Percentiles rank a stretch among this genome's conserved stretches.
Evolutionary conservation across 2,329 filamentous ascomycete genomes (phyloP).

Genomic region (Nectriaceae sp.): DNA sequence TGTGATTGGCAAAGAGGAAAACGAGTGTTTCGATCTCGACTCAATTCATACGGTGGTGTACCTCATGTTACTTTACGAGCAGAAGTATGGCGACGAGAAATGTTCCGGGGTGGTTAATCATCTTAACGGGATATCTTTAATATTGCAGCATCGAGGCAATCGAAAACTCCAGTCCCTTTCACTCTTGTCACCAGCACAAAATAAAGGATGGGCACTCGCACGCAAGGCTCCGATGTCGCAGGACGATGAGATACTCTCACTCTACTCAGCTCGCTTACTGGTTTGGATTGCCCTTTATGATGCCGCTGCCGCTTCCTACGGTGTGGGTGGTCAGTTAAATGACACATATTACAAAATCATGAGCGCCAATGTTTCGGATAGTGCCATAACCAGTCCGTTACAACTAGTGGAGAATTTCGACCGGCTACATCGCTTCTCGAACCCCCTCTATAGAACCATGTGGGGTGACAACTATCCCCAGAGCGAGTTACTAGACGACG

Average conservation of each 20-base stretch:
- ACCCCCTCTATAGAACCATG: constrained; percentile 33
- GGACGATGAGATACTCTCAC: constrained; percentile 20
- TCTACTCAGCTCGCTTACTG: constrained; percentile 36
- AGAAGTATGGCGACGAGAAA: constrained; percentile 37
- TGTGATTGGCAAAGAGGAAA: constrained; percentile 23
- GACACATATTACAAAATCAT: constrained; percentile 20
- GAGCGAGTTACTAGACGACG: constrained; percentile 35
- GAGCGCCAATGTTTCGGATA: neutral
- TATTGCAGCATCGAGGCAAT: constrained; percentile 30
- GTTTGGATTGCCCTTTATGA: constrained; percentile 36
- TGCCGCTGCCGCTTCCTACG: constrained; percentile 31
- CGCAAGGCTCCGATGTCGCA: neutral
- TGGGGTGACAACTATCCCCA: constrained; percentile 38
- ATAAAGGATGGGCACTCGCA: neutral
- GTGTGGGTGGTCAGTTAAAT: constrained; percentile 35
- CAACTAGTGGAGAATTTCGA: constrained; percentile 25
- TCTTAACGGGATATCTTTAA: constrained; percentile 32
- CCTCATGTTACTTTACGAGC: constrained; percentile 40
- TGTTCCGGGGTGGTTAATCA: constrained; percentile 34
- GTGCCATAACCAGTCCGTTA: neutral
- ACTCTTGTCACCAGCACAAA: neutral
- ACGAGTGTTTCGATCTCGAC: constrained; percentile 29
- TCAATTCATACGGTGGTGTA: constrained; percentile 33
- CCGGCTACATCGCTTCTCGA: constrained; percentile 34
- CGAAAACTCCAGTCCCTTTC: constrained; percentile 8